Base-by-base conservation (phyloP, 2,329 filamentous ascomycete genomes). In the Eutypella sp. region DNA sequence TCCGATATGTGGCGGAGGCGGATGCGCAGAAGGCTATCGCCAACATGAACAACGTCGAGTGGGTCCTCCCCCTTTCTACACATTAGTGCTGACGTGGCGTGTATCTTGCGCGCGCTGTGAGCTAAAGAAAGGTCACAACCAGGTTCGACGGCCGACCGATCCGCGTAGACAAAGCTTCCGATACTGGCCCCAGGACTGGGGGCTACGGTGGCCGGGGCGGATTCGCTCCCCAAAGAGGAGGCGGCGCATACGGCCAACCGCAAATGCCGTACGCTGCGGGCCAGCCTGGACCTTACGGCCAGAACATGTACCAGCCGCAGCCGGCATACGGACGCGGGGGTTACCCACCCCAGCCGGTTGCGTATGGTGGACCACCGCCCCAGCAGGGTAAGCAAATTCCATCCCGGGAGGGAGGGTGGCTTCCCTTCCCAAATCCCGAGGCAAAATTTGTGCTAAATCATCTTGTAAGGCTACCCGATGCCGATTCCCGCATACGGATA, bases 101-200 rank as follows among this genome's bases (percentile, higher is more conserved):
- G n/a, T n/a, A n/a, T n/a, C n/a, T n/a, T n/a, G n/a, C n/a, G n/a
- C n/a, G n/a, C n/a, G n/a, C n/a, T n/a, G n/a, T n/a, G n/a, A n/a
- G n/a, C n/a, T n/a, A n/a, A n/a, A n/a, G n/a, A n/a, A n/a, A n/a
- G 55, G 41, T 29, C 23, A 23, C 19, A 48, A 54, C 23, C 47
- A 95, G 91, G 61, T 96, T 97, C 68, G 91, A 97, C 69, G 92
- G 92, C 54, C 89, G 92, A 59, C 83, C 81, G 55, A 96, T 99
- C 67, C 90, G 92, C 58, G 92, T 99, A 55, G 92, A 97, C 73
- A 95, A 91, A 70, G 93, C 91, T 51, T 91, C 89, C 47, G 91
- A 96, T 68, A 85, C 84, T 55, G 80, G 81, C 40, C 75, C 81
- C 40, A 78, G 81, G 47, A 78, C 78, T 44, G 78, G 82, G 44